Base-by-base conservation (phyloP, 192 early-diverging fungal genomes). In the Paraglomus brasilianum region DNA sequence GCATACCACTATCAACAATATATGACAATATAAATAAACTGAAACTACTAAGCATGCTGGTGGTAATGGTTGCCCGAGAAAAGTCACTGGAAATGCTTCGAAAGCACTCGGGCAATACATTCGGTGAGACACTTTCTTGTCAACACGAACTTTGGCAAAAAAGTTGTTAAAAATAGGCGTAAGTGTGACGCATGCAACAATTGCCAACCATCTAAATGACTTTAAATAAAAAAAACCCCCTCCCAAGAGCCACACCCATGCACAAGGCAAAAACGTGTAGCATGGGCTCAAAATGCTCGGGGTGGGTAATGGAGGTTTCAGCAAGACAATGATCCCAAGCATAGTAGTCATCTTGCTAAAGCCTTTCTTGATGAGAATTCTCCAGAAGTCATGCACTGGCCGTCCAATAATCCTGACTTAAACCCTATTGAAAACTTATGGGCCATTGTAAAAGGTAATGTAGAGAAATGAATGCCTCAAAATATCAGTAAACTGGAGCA, bases 1-100 rank as follows among this genome's bases (percentile, higher is more conserved):
- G 45, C 10, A 43, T 43, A 17, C 17, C 41, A 5, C 59, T 61
- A 8, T 44, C 40, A 44, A 61, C 59, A 13, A 61, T 61, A 17
- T 61, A 61, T 61, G 17, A 61, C 10, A 61, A 61, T 24, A 61
- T 61, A 5, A 61, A 61, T 44, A 61, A 61, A 61, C 42, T 61
- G 15, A 61, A 43, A 43, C 59, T 5, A 5, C 45, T 44, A 43
- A 43, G 8, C 59, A 61, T 43, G 59, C 41, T 17, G 2, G 41
- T 8, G 59, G 59, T 19, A 61, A 61, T n/a, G 59, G 42, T n/a
- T 19, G 21, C 4, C 41, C 59, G 15, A 41, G 21, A n/a, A 61
- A 61, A 43, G 45, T 61, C 45, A 61, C 41, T 19, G 21, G 8
- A 41, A 8, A 61, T 43, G 7, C 17, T 8, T 61, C 41, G 21